Evolutionary conservation across 345 rosid species (phyloP).

Genomic region (Hypericum perforatum): DNA sequence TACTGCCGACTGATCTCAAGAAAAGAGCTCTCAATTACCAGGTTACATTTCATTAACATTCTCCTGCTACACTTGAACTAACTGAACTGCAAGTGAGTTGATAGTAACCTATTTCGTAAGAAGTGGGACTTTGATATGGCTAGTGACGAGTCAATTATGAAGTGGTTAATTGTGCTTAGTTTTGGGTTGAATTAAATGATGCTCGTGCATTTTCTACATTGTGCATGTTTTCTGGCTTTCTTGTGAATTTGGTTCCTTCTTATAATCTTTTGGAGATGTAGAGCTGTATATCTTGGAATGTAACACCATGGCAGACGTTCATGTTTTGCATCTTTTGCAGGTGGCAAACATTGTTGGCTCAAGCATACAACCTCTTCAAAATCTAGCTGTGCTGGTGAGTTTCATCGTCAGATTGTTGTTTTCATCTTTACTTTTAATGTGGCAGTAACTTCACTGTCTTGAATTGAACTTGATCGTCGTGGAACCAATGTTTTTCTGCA

Average conservation of each 20-base stretch:
- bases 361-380: constrained; percentile 75
- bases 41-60: constrained; percentile 22
- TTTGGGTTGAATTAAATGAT: too few relatives aligned
- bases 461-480: background rate
- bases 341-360: constrained; percentile 65
- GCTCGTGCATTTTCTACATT: too few relatives aligned
- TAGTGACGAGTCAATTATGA: too few relatives aligned
- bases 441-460: background rate
- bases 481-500: constrained; percentile 14
- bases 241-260: background rate
- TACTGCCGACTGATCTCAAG: constrained; percentile 52
- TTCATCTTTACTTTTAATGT: background rate
- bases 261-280: background rate
- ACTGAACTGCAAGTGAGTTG: too few relatives aligned
- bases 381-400: constrained; percentile 49
- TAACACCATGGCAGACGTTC: background rate
- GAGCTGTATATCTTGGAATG: background rate
- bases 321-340: constrained; percentile 24
- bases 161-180: too few relatives aligned
- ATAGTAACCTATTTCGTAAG: too few relatives aligned
- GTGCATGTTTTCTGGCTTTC: too few relatives aligned
- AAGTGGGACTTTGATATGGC: too few relatives aligned
- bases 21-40: constrained; percentile 59
- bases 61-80: too few relatives aligned
- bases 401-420: background rate